A percentile compares a stretch with the other conserved stretches of the same genome.
These are phyloP conservation scores for Sherardia arvensis DNA, from an alignment of 257 asterid species.

Conservation along the genomic window DNA sequence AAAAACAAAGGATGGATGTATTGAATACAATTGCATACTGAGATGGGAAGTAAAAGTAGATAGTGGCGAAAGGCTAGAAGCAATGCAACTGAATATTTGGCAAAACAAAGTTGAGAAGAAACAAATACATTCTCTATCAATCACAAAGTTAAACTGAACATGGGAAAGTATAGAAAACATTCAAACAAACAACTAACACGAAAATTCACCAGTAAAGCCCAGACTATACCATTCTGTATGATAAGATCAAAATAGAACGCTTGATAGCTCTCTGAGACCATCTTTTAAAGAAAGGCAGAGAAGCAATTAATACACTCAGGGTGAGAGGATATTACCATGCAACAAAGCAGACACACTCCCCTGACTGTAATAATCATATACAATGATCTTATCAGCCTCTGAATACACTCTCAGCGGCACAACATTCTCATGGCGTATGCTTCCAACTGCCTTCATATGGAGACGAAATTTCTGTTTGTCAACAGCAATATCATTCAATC, in stretches of 20 bases:
- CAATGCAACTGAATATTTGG: background rate
- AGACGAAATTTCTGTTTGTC: conserved; percentile 83
- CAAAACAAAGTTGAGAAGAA: background rate
- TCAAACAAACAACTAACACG: background rate
- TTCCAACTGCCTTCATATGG: conserved; percentile 51
- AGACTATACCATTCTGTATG: background rate
- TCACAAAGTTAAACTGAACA: background rate
- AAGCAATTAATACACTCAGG: background rate
- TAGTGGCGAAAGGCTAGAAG: background rate
- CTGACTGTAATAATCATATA: conserved; percentile 60
- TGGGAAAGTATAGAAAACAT: background rate
- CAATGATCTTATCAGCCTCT: conserved; percentile 84
- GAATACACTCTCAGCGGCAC: conserved; percentile 82
- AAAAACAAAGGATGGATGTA: background rate
- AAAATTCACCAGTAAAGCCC: background rate
- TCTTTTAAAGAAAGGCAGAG: background rate
- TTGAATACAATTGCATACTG: background rate
- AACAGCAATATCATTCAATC: conserved; percentile 69
- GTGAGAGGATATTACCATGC: conserved; percentile 40
- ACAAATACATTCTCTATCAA: background rate
- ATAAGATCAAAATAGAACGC: background rate
- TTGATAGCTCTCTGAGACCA: background rate
- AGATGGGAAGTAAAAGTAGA: background rate
- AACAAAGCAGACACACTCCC: conserved; percentile 70
- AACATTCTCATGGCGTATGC: conserved; percentile 38